Evolutionary conservation across 2,329 filamentous ascomycete species (phyloP), one percentile per base, ranked within the genome.

Genomic region (Cladobotryum protrusum): DNA sequence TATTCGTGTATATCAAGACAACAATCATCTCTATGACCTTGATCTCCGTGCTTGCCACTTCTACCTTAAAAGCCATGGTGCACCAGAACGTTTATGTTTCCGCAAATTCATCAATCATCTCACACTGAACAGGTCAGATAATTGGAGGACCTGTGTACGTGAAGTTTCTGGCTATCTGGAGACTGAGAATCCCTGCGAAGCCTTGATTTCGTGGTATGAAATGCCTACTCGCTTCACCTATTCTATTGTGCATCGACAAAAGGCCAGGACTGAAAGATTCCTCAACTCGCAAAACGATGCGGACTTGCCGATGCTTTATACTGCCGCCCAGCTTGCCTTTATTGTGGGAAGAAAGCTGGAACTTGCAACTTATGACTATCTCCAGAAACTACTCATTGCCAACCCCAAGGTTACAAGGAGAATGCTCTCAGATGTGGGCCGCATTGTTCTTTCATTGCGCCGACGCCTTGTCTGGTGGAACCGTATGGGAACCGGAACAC

Each of bases 301-400:
- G 5, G 29, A 51, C 17, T 14, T 20, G 6, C 18, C n/a, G 9
- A 5, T 45, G 2, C 33, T 48, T 9, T 14, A 44, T 15, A 17
- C 32, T 24, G 48, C 43, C 7, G 44, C 48, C 15, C 51, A 53
- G 20, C 13, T 53, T 7, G 45, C 41, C 17, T 43, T 44, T 7
- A 47, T 53, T 14, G 24, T 53, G 7, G 44, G 24, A 11, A 43
- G 51, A 13, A 50, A 47, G 17, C 12, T 53, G 19, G 51, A 53
- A 35, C 51, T 53, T n/a, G 39, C 43, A 1, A 43, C 41, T 15
- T 53, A 47, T 18, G 41, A 45, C 17, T 12, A 45, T 9, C 51
- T 53, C 34, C 43, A 45, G 43, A 50, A 24, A 48, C 15, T 12
- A 17, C 32, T 35, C 36, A 40, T n/a, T 35, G 17, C n/a, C 41